These are phyloP conservation scores for Camellia japonica DNA, from an alignment of 148 eudicot genomes.

Conservation along the genomic window DNA sequence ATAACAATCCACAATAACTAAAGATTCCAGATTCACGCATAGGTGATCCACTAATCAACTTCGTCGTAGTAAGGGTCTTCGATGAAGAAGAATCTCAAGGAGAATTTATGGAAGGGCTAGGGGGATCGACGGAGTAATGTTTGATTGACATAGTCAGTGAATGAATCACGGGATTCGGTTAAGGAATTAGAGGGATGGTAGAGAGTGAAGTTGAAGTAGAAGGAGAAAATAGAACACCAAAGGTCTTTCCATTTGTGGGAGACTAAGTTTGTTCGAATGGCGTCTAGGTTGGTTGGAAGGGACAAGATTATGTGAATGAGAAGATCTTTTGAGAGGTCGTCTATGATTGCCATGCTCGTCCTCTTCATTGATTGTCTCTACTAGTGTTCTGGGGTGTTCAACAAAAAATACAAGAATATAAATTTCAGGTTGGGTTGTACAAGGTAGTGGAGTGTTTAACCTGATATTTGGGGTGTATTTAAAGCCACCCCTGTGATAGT, in stretches of 20 bases:
- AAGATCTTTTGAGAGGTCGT: not conserved
- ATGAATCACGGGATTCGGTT: not conserved
- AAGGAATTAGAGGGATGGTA: not conserved
- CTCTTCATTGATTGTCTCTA: too few species aligned
- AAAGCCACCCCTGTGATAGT: too few species aligned
- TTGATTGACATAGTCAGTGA: not conserved
- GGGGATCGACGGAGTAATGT: not conserved
- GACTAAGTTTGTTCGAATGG: not conserved
- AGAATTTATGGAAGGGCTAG: not conserved
- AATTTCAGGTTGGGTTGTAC: too few species aligned
- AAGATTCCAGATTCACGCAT: not conserved
- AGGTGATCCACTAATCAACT: not conserved
- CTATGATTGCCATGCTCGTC: not conserved
- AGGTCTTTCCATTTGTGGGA: not conserved
- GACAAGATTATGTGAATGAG: not conserved
- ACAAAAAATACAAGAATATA: too few species aligned
- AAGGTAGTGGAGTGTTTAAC: too few species aligned
- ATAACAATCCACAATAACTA: not conserved
- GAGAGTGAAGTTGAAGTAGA: not conserved
- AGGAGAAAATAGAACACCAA: not conserved
- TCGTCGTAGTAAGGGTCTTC: not conserved
- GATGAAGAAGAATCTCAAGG: not conserved
- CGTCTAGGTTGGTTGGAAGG: not conserved
- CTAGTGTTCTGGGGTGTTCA: too few species aligned
- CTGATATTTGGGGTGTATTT: too few species aligned